A percentile compares a stretch with the other conserved stretches of the same genome.
Conservation (phyloP, 2,329 filamentous ascomycete species). For the Emydomyces testavorans region DNA sequence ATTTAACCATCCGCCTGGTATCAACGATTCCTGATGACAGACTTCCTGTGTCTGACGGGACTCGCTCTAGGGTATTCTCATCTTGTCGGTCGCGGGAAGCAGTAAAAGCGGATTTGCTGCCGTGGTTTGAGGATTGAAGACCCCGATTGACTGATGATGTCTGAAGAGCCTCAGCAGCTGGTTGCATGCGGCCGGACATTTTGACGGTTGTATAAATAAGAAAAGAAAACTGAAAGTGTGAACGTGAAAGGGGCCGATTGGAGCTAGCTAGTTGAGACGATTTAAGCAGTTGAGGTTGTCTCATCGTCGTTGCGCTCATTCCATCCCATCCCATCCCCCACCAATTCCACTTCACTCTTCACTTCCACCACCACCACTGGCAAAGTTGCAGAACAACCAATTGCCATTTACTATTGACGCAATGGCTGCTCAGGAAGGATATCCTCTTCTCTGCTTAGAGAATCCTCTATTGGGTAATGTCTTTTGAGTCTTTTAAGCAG, state of each 20-base stretch:
- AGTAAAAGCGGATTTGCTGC: conserved; percentile 67
- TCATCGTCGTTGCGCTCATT: not conserved
- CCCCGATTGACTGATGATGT: conserved; percentile 57
- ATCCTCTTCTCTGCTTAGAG: conserved; percentile 83
- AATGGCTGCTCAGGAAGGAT: conserved; percentile 70
- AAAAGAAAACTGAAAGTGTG: not conserved
- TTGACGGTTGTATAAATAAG: conserved; percentile 8
- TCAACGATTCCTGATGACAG: conserved; percentile 40
- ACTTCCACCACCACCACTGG: conserved; percentile 8
- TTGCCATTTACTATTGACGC: conserved; percentile 18
- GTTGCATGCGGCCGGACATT: conserved; percentile 50
- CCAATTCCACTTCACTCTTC: not conserved
- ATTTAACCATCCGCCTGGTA: conserved; percentile 26
- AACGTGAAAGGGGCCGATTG: not conserved
- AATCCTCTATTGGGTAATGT: conserved; percentile 83
- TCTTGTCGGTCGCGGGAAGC: conserved; percentile 23
- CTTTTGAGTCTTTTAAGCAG: not conserved
- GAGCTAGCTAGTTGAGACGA: not conserved
- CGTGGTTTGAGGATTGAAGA: conserved; percentile 43
- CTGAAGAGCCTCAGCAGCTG: conserved; percentile 70
- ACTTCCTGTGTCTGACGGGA: conserved; percentile 33
- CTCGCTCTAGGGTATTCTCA: conserved; percentile 49
- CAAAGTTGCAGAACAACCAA: conserved; percentile 11
- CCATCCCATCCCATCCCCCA: conserved; percentile 3
- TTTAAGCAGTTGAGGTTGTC: conserved; percentile 1